Conservation (phyloP, 2,329 filamentous ascomycete species). For the Xylaria sp. region DNA sequence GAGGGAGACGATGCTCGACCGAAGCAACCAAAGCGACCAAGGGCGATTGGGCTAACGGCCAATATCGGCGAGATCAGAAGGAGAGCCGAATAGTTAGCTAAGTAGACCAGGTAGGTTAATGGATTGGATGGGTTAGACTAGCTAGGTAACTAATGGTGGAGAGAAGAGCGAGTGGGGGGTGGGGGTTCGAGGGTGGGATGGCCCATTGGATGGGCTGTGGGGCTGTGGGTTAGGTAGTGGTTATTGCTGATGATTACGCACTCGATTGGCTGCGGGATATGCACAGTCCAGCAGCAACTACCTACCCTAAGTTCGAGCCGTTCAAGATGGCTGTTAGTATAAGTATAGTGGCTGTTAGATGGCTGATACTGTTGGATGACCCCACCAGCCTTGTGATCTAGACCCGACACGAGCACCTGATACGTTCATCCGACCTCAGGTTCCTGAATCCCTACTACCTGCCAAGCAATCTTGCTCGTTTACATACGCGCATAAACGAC, state of each 20-base stretch:
- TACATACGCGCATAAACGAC: too few relatives aligned
- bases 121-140: too few relatives aligned
- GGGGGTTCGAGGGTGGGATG: slow-evolving; percentile 25
- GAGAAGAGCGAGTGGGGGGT: slow-evolving; percentile 25
- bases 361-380: too few relatives aligned
- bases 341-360: too few relatives aligned
- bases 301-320: not conserved
- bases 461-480: too few relatives aligned
- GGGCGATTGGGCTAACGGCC: slow-evolving; percentile 23
- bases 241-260: slow-evolving; percentile 9
- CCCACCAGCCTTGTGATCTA: slow-evolving; percentile 14
- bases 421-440: slow-evolving; percentile 1
- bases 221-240: not conserved
- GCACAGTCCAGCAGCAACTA: not conserved
- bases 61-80: slow-evolving; percentile 29
- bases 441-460: not conserved
- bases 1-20: slow-evolving; percentile 18
- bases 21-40: slow-evolving; percentile 9
- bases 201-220: slow-evolving; percentile 1
- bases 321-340: not conserved
- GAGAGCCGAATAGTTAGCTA: slow-evolving; percentile 8
- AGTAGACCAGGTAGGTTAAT: too few relatives aligned
- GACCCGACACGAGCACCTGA: not conserved
- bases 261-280: slow-evolving; percentile 16
- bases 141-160: too few relatives aligned